These are phyloP conservation scores for Phaeosphaeriaceae sp. DNA, from an alignment of 2,329 filamentous ascomycete genomes.

Conservation along the genomic window DNA sequence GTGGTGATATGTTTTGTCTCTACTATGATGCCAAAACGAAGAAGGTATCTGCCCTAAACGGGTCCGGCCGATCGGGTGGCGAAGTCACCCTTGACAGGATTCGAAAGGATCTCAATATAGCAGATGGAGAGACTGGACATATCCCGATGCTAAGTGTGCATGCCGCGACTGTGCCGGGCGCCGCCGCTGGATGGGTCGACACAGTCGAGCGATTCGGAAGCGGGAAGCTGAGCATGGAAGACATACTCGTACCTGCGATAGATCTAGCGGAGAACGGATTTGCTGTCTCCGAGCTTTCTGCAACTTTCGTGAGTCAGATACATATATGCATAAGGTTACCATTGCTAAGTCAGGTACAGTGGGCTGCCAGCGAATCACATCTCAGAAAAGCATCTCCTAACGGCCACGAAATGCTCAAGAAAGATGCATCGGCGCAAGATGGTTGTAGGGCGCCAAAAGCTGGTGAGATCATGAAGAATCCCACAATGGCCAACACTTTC, in stretches of 20 bases:
- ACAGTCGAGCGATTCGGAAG: slow-evolving; percentile 88
- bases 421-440: slow-evolving; percentile 69
- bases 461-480: slow-evolving; percentile 90
- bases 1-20: slow-evolving; percentile 96
- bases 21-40: slow-evolving; percentile 86
- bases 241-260: slow-evolving; percentile 84
- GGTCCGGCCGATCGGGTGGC: slow-evolving; percentile 81
- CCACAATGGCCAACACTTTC: slow-evolving; percentile 81
- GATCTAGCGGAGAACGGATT: slow-evolving; percentile 87
- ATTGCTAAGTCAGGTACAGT: slow-evolving; percentile 60
- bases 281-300: slow-evolving; percentile 82
- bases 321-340: not conserved
- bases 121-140: slow-evolving; percentile 60
- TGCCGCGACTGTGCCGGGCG: slow-evolving; percentile 86
- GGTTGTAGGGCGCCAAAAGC: slow-evolving; percentile 77
- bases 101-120: slow-evolving; percentile 71
- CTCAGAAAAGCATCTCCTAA: slow-evolving; percentile 83
- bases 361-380: slow-evolving; percentile 68
- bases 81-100: slow-evolving; percentile 74
- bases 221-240: slow-evolving; percentile 76
- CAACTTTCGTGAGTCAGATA: slow-evolving; percentile 66
- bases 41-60: slow-evolving; percentile 86
- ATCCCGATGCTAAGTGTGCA: slow-evolving; percentile 82
- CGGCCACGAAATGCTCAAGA: slow-evolving; percentile 84
- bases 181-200: slow-evolving; percentile 92